Base-by-base conservation (phyloP, 176 grass and related monocot genomes). In the Lolium perenne region DNA sequence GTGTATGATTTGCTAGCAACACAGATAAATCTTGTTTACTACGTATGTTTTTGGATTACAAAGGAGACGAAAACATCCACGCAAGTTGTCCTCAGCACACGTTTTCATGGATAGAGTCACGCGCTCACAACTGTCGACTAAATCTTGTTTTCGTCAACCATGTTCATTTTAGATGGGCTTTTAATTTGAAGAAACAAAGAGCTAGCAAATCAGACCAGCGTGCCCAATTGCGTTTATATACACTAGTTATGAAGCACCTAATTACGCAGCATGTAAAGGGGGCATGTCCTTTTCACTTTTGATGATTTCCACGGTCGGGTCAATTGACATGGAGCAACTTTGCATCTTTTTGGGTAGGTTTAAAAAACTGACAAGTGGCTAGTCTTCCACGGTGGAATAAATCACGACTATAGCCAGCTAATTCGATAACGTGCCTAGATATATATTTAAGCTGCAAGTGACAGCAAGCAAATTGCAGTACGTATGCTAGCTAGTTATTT, bases 391-490 rank as follows among this genome's bases (percentile, higher is more conserved):
- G 54, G 51, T 76, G 71, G 83, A 86, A 77, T 61, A n/a, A 22
- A 26, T 38, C 6, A 22, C 41, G 61, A 1, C 15, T 32, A 25
- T 47, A 71, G 54, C 41, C 49, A 74, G 38, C 10, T 17, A 35
- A 54, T 53, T 70, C 29, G 40, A 41, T 41, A 69, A 61, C 72
- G 63, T 72, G 79, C 43, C 63, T 18, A 86, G 72, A 22, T 22
- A 22, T 82, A 78, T 58, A 46, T 14, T 56, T 63, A 73, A 86
- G 88, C 79, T 22, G 73, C 84, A 64, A 12, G 5, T 82, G 72
- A 61, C 71, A 40, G 0, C 47, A 7, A 32, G 23, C 40, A 65
- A 57, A 60, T 25, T 38, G 65, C 0, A 57, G 38, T 26, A 46
- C 69, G 5, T 6, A 22, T 47, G 17, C 2, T 13, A 66, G 51